These are phyloP conservation scores for Hyaloscypha variabilis DNA, from an alignment of 495 filamentous ascomycete species.

Conservation along the genomic window DNA sequence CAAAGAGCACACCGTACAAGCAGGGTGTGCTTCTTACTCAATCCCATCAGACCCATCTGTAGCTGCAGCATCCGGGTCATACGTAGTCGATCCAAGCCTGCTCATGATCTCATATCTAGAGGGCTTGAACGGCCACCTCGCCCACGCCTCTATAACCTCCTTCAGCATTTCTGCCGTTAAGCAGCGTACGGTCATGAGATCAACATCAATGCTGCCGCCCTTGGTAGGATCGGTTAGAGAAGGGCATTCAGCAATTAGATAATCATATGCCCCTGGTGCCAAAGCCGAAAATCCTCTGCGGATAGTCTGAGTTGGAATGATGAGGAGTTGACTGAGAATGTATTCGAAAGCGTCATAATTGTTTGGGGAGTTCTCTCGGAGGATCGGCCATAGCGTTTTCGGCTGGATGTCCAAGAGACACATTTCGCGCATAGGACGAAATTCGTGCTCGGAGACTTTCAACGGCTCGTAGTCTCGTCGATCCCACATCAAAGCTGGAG, in stretches of 20 bases:
- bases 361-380: constrained; percentile 17
- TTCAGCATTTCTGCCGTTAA: constrained; percentile 48
- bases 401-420: constrained; percentile 32
- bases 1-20: not conserved
- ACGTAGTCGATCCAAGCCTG: constrained; percentile 26
- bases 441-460: constrained; percentile 17
- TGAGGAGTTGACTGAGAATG: constrained; percentile 19
- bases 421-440: constrained; percentile 28
- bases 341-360: constrained; percentile 30
- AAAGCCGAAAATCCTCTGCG: constrained; percentile 18
- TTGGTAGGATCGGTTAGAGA: constrained; percentile 40
- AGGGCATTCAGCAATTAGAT: constrained; percentile 41
- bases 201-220: constrained; percentile 42
- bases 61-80: constrained; percentile 11
- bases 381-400: constrained; percentile 22
- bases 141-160: constrained; percentile 54
- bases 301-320: constrained; percentile 16
- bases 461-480: constrained; percentile 30
- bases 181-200: constrained; percentile 40
- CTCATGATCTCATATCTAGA: constrained; percentile 42
- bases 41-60: not conserved
- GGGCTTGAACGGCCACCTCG: constrained; percentile 63
- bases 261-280: constrained; percentile 43
- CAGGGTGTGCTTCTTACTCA: not conserved
- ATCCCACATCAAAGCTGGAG: constrained; percentile 29